Percentiles rank a stretch among this genome's conserved stretches.
These are phyloP conservation scores for Huntiella abstrusa DNA, from an alignment of 2,329 filamentous ascomycete species.

Conservation along the genomic window DNA sequence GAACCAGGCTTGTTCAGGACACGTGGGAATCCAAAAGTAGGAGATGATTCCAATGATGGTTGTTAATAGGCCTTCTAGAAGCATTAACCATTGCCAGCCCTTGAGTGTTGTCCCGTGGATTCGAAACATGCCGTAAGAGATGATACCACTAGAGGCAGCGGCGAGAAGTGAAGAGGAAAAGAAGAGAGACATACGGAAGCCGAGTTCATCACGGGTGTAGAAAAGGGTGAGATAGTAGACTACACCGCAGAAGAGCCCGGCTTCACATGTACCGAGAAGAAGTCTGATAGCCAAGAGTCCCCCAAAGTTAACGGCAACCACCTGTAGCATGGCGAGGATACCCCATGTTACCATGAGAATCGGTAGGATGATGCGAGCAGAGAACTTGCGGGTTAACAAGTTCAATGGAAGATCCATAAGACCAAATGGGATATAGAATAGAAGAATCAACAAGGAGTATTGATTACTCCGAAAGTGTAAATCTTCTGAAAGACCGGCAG, in stretches of 20 bases:
- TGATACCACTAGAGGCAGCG: conserved; percentile 48
- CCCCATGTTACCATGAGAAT: conserved; percentile 29
- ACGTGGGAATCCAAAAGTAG: conserved; percentile 21
- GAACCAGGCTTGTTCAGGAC: conserved; percentile 27
- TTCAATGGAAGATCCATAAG: conserved; percentile 30
- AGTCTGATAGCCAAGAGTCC: conserved; percentile 30
- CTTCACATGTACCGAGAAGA: conserved; percentile 27
- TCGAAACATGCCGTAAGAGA: conserved; percentile 43
- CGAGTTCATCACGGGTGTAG: conserved; percentile 47
- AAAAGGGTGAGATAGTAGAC: conserved; percentile 29
- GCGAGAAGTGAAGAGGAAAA: conserved; percentile 45
- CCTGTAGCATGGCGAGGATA: conserved; percentile 27
- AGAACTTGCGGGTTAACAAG: conserved; percentile 28
- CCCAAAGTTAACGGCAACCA: conserved; percentile 27
- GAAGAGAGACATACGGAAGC: conserved; percentile 38
- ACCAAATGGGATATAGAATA: conserved; percentile 31
- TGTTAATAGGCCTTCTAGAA: conserved; percentile 39
- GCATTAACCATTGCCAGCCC: conserved; percentile 53
- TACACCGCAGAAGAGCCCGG: conserved; percentile 32
- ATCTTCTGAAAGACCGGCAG: conserved; percentile 28
- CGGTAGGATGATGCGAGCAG: conserved; percentile 16
- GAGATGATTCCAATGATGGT: conserved; percentile 18
- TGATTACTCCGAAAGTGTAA: conserved; percentile 33
- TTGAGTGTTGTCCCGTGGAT: conserved; percentile 29
- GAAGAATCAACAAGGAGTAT: conserved; percentile 21